Percentiles rank a stretch among this genome's conserved stretches.
phyloP scores from a whole-genome alignment of 2,329 filamentous ascomycete genomes.

The Fusarium anthophilum region DNA sequence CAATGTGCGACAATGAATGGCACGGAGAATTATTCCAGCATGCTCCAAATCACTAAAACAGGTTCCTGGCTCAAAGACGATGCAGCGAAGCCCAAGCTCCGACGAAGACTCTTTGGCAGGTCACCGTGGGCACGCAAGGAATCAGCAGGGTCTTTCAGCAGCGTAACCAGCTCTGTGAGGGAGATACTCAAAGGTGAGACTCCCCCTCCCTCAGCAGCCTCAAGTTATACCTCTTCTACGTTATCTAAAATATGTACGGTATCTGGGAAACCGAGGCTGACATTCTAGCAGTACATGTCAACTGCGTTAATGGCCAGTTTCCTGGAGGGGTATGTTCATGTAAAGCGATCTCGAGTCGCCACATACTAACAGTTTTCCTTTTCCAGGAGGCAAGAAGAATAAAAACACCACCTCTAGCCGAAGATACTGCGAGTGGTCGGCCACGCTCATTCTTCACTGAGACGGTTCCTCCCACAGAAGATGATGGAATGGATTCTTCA shows the following conservation, averaged over 20 bases:
- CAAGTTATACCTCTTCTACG: constrained; percentile 27
- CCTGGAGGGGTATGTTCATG: constrained; percentile 47
- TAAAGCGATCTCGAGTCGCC: not conserved
- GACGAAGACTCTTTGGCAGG: constrained; percentile 53
- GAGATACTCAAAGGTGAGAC: constrained; percentile 52
- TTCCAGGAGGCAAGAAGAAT: constrained; percentile 60
- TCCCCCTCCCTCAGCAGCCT: constrained; percentile 44
- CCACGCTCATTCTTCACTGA: constrained; percentile 57
- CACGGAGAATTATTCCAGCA: constrained; percentile 22
- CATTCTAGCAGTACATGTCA: constrained; percentile 4
- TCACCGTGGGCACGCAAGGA: constrained; percentile 53
- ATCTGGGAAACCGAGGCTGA: constrained; percentile 1
- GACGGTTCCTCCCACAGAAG: constrained; percentile 44
- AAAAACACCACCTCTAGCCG: constrained; percentile 56
- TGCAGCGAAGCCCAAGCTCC: constrained; percentile 37
- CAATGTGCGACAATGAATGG: constrained; percentile 13
- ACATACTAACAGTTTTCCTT: constrained; percentile 11
- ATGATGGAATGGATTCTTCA: not conserved
- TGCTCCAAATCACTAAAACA: constrained; percentile 35
- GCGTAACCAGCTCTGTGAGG: constrained; percentile 54
- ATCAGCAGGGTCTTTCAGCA: constrained; percentile 51
- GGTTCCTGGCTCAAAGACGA: constrained; percentile 48
- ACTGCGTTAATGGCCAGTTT: constrained; percentile 39
- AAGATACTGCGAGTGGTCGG: constrained; percentile 49
- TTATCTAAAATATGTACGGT: not conserved